A percentile compares a stretch with the other conserved stretches of the same genome.
Conservation (phyloP, 495 filamentous ascomycete genomes). For the Daldinia concentrica region DNA sequence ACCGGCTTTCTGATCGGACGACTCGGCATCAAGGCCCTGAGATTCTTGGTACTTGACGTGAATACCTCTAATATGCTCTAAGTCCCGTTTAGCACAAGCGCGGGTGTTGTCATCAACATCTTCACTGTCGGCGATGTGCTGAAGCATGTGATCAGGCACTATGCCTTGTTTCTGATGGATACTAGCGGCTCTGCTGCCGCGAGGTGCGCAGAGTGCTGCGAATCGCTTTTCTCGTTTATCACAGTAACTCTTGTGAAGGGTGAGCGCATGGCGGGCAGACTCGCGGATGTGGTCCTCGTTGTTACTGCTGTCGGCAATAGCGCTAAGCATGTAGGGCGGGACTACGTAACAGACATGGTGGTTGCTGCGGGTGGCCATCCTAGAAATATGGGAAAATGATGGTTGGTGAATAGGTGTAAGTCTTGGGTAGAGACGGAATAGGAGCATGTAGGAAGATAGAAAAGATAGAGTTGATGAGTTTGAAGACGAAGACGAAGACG, state of each 20-base stretch:
- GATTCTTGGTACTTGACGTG: constrained; percentile 45
- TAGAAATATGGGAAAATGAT: constrained; percentile 12
- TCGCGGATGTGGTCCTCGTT: constrained; percentile 41
- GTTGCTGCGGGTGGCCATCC: constrained; percentile 37
- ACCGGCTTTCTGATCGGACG: constrained; percentile 15
- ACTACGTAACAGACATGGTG: constrained; percentile 49
- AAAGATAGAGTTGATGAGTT: not conserved
- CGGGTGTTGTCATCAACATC: constrained; percentile 51
- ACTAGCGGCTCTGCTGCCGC: constrained; percentile 28
- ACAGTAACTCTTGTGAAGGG: constrained; percentile 36
- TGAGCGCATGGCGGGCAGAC: constrained; percentile 43
- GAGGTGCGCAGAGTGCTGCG: constrained; percentile 43
- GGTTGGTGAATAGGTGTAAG: constrained; percentile 1
- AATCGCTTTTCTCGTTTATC: constrained; percentile 46
- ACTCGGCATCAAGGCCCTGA: constrained; percentile 35
- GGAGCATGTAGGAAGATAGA: constrained; percentile 9
- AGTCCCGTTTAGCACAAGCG: constrained; percentile 45
- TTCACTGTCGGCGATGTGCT: constrained; percentile 48
- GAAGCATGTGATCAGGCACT: constrained; percentile 51
- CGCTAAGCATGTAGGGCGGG: constrained; percentile 51
- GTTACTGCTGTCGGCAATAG: constrained; percentile 47
- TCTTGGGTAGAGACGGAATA: constrained; percentile 2
- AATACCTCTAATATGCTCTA: constrained; percentile 45
- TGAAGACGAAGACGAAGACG: not conserved
- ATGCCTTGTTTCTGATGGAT: constrained; percentile 39